Conservation (phyloP, 495 filamentous ascomycete species). For the Daldinia loculata region DNA sequence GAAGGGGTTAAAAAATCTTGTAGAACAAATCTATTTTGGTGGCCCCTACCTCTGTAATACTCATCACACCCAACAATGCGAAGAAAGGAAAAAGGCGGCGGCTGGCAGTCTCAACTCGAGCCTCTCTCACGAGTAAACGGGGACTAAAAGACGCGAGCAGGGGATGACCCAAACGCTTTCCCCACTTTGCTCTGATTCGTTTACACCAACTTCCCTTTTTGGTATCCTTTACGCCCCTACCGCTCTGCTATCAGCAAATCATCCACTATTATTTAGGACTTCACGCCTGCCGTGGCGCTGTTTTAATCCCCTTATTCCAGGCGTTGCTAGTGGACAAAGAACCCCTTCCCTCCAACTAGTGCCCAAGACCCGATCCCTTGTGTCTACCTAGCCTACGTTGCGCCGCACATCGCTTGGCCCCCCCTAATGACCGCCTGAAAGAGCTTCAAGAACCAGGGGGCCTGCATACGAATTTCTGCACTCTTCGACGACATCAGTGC, state of each 20-base stretch:
- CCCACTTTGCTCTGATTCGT: constrained; percentile 23
- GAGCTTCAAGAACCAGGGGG: constrained; percentile 32
- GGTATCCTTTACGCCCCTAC: constrained; percentile 15
- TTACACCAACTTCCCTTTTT: constrained; percentile 33
- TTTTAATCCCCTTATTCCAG: constrained; percentile 26
- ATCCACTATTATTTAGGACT: not conserved
- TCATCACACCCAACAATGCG: constrained; percentile 1
- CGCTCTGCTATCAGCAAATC: not conserved
- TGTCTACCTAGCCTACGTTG: constrained; percentile 32
- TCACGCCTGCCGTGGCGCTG: constrained; percentile 26
- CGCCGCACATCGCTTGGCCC: constrained; percentile 34
- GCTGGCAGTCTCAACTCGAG: constrained; percentile 22
- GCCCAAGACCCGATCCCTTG: constrained; percentile 38
- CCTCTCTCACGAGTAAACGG: constrained; percentile 23
- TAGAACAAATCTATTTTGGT: constrained; percentile 3
- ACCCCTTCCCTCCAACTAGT: constrained; percentile 29
- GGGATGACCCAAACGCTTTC: constrained; percentile 22
- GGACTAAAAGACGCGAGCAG: constrained; percentile 22
- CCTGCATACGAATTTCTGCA: constrained; percentile 36
- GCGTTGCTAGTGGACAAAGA: constrained; percentile 23
- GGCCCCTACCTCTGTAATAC: not conserved
- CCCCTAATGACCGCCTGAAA: constrained; percentile 27
- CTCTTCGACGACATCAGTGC: constrained; percentile 40
- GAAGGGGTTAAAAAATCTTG: not conserved
- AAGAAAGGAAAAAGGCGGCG: constrained; percentile 18